Base-by-base conservation (phyloP, 2,329 filamentous ascomycete species). In the Cryphonectria carpinicola region DNA sequence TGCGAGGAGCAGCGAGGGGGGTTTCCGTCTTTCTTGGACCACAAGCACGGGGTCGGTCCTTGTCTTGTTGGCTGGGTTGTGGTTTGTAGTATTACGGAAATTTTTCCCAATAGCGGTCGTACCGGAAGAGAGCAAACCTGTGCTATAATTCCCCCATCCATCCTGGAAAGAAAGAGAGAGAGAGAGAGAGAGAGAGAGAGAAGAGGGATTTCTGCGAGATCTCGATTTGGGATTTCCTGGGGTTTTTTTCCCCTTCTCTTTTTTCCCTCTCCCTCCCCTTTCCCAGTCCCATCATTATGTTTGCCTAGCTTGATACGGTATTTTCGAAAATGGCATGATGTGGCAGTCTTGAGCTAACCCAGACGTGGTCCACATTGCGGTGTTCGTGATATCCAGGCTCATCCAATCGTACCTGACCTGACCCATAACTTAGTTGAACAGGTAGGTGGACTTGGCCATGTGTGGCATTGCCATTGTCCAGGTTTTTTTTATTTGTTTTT, bases 41-140 rank as follows among this genome's bases (percentile, higher is more conserved):
- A n/a, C 28, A 37, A 46, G 37, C 52, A 54, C 13, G 65, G 61
- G 66, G 43, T 54, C 10, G 37, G 37, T 11, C 37, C 66, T 49
- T 65, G 62, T 58, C 66, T 11, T 11, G 62, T 49, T 65, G 62
- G 49, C 66, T 41, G 60, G 66, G 52, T 14, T 58, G 54, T 10
- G 10, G 37, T 28, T 32, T 32, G 25, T 69, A 7, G 70, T 69
- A 43, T n/a, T 41, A 39, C 61, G 25, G 58, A 46, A 60, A 49
- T n/a, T 7, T n/a, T 49, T n/a, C 28, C 28, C 52, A 43, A 43
- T 37, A 35, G 32, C 32, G 32, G 67, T 69, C 13, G 62, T 52
- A 69, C 66, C 39, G 25, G 35, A 7, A 49, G 46, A 46, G 39
- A 65, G 61, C 61, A 70, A 70, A 72, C 68, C 52, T 72, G 68